Evolutionary conservation across 2,329 filamentous ascomycete species (phyloP).

Genomic region (Cordyceps militaris): DNA sequence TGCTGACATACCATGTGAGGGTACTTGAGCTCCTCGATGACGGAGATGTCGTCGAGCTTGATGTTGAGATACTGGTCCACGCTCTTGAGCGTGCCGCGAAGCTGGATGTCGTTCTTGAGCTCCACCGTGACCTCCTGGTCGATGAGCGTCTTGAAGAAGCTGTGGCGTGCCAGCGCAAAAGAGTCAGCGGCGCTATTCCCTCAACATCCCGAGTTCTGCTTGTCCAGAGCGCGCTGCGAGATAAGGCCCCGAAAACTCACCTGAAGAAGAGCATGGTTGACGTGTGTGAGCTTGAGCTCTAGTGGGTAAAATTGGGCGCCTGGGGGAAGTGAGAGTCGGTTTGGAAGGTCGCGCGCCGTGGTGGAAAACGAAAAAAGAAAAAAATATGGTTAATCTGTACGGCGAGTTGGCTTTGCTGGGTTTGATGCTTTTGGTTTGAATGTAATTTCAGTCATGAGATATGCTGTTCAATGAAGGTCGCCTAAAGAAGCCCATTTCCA

Average conservation of each 20-base stretch:
- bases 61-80: conserved; percentile 99
- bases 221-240: neutral
- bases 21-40: conserved; percentile 89
- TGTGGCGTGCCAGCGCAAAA: conserved; percentile 31
- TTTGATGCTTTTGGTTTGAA: too few relatives aligned
- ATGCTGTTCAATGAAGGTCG: neutral
- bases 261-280: conserved; percentile 41
- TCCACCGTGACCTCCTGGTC: conserved; percentile 96
- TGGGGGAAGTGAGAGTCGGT: neutral
- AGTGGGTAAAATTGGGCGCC: neutral
- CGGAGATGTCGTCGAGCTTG: conserved; percentile 91
- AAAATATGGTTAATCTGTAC: too few relatives aligned
- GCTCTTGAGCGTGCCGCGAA: conserved; percentile 90
- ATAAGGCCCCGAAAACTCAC: conserved; percentile 20
- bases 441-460: too few relatives aligned
- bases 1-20: conserved; percentile 66
- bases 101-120: conserved; percentile 98
- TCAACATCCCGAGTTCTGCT: neutral
- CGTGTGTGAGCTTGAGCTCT: neutral
- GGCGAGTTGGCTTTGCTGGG: too few relatives aligned
- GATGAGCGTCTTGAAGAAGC: conserved; percentile 98
- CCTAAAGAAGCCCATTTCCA: neutral
- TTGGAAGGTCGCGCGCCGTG: too few relatives aligned
- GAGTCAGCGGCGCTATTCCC: neutral
- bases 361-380: too few relatives aligned